Conservation (phyloP, 75 land plant genomes). For the Pinus taeda region DNA sequence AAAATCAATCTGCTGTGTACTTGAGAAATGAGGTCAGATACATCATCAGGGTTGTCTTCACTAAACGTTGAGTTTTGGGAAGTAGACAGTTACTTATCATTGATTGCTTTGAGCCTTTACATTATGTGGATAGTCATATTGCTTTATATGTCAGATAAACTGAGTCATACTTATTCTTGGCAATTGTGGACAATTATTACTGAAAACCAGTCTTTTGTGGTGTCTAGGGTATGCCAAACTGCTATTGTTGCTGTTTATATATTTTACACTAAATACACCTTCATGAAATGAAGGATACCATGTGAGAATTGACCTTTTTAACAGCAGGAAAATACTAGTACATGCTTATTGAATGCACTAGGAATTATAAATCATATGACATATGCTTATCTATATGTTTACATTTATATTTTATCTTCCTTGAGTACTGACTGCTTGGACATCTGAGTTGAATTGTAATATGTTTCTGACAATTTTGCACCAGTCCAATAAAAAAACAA, state of each 20-base stretch:
- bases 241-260: background rate
- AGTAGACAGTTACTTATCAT: too few species aligned
- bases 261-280: background rate
- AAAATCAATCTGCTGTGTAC: background rate
- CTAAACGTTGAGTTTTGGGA: too few species aligned
- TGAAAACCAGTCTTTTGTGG: too few species aligned
- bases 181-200: too few species aligned
- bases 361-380: background rate
- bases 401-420: background rate
- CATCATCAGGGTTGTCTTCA: too few species aligned
- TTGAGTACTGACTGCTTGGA: background rate
- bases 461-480: constrained; percentile 2
- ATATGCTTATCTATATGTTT: background rate
- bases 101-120: too few species aligned
- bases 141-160: too few species aligned
- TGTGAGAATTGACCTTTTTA: background rate
- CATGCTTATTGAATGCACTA: too few species aligned
- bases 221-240: background rate
- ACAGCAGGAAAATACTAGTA: too few species aligned
- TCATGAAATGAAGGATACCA: background rate
- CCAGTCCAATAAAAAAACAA: constrained; percentile 91
- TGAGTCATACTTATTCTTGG: too few species aligned
- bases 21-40: background rate
- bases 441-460: background rate
- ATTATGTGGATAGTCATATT: too few species aligned